Percentiles rank a stretch among this genome's conserved stretches.
Conservation (phyloP, 2,329 filamentous ascomycete genomes). For the Microdochium paspali region DNA sequence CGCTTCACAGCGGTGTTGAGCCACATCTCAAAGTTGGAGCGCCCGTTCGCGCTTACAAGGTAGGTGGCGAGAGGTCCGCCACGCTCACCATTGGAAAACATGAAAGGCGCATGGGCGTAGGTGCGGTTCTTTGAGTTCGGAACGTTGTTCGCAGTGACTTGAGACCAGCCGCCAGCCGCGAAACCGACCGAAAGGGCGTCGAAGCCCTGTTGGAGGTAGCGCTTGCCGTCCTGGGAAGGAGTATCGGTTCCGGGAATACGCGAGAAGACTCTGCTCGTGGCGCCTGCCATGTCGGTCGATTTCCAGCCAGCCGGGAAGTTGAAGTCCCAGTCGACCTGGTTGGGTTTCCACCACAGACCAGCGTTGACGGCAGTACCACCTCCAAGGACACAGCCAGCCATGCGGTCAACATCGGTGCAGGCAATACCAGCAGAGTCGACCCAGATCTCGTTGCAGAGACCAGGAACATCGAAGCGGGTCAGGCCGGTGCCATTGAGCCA, state of each 20-base stretch:
- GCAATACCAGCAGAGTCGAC: conserved; percentile 51
- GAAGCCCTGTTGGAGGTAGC: conserved; percentile 60
- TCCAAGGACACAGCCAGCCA: conserved; percentile 63
- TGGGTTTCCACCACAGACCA: conserved; percentile 60
- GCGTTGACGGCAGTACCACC: conserved; percentile 60
- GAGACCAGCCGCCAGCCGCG: conserved; percentile 49
- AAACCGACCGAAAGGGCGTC: conserved; percentile 52
- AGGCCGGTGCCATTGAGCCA: conserved; percentile 55
- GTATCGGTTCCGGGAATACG: conserved; percentile 61
- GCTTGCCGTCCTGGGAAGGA: conserved; percentile 56
- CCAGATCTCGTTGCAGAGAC: conserved; percentile 64
- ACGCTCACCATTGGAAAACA: conserved; percentile 57
- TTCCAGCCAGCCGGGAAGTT: conserved; percentile 69
- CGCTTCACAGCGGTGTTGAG: conserved; percentile 58
- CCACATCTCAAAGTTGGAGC: conserved; percentile 58
- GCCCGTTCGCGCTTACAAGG: conserved; percentile 48
- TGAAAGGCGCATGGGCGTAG: conserved; percentile 55
- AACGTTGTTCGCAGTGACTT: conserved; percentile 48
- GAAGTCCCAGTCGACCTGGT: conserved; percentile 57
- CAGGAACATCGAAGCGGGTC: conserved; percentile 63
- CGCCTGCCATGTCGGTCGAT: conserved; percentile 47
- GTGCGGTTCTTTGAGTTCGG: conserved; percentile 57
- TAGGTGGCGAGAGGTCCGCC: conserved; percentile 65
- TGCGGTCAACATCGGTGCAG: conserved; percentile 62
- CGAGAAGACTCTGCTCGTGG: conserved; percentile 53